These are phyloP conservation scores for Oldenlandia corymbosa DNA, from an alignment of 257 asterid species.

Conservation along the genomic window DNA sequence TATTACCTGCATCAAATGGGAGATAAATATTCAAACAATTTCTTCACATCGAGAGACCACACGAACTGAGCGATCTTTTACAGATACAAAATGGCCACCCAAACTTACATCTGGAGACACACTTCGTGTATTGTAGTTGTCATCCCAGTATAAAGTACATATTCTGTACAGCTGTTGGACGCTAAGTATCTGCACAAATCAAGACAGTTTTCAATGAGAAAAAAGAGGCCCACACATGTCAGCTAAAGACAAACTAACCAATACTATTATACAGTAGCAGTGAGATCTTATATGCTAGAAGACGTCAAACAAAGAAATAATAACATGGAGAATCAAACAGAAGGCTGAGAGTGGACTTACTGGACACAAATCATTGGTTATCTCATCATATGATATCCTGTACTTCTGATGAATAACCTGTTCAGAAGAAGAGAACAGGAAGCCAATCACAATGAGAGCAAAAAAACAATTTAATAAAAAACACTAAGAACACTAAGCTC, in stretches of 20 bases:
- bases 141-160: constrained; percentile 92
- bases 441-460: neutral
- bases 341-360: constrained; percentile 44
- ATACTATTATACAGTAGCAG: neutral
- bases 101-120: constrained; percentile 81
- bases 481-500: neutral
- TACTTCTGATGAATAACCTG: constrained; percentile 98
- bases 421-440: constrained; percentile 15
- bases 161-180: constrained; percentile 99
- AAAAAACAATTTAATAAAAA: neutral
- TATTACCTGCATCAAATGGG: constrained; percentile 53
- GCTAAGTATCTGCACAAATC: constrained; percentile 65
- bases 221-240: neutral
- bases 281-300: neutral
- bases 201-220: constrained; percentile 20
- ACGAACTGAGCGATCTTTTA: neutral
- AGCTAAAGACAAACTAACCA: neutral
- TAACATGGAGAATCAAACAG: neutral
- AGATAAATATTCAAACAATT: neutral
- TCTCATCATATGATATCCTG: constrained; percentile 95
- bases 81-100: constrained; percentile 1
- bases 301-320: neutral
- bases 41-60: neutral
- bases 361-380: constrained; percentile 91
- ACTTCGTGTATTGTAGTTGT: constrained; percentile 87